Percentiles rank a stretch among this genome's conserved stretches.
Evolutionary conservation across 2,329 filamentous ascomycete species (phyloP).

Genomic region (Xylaria sp.): DNA sequence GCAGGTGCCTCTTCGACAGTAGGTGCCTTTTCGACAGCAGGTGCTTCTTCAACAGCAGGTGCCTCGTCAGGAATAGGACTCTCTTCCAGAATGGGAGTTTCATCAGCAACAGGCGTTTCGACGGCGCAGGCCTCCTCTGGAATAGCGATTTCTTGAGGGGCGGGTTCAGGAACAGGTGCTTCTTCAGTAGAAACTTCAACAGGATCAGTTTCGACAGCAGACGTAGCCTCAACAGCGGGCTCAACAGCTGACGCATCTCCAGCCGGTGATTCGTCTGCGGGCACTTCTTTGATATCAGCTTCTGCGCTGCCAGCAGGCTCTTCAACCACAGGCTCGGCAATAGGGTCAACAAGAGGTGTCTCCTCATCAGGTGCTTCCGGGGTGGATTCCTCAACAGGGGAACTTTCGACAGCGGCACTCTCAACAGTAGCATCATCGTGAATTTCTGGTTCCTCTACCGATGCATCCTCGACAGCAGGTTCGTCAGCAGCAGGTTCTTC

Average conservation of each 20-base stretch:
- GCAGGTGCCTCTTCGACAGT: neutral
- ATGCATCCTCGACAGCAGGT: too few relatives aligned
- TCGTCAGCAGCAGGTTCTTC: slow-evolving; percentile 6
- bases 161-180: neutral
- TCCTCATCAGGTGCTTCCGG: neutral
- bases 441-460: too few relatives aligned
- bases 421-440: too few relatives aligned
- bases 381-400: neutral
- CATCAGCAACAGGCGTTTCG: neutral
- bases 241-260: neutral
- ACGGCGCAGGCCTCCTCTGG: slow-evolving; percentile 7
- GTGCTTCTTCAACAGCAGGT: neutral
- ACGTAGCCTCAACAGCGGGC: neutral
- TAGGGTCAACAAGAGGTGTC: neutral
- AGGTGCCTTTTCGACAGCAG: slow-evolving; percentile 1
- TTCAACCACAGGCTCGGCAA: neutral
- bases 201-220: slow-evolving; percentile 6
- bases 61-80: neutral
- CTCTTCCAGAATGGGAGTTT: neutral
- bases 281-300: neutral
- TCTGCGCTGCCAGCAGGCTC: neutral
- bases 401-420: too few relatives aligned
- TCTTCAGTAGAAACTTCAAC: slow-evolving; percentile 16
- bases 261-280: neutral
- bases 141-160: neutral